Base-by-base conservation (phyloP, 2,329 filamentous ascomycete genomes). In the Fusarium agapanthi region DNA sequence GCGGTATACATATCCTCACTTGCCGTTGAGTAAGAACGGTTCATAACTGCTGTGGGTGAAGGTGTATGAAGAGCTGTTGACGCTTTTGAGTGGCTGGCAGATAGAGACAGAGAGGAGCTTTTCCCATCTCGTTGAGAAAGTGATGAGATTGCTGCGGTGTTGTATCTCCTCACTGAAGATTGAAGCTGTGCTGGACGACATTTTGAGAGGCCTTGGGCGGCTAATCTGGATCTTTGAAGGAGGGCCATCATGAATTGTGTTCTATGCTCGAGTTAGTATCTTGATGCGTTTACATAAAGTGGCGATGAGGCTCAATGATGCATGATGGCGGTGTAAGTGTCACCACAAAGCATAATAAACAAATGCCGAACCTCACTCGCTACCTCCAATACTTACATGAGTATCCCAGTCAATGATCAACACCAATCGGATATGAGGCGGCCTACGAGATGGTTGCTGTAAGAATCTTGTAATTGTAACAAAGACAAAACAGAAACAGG, bases 1-100 rank as follows among this genome's bases (percentile, higher is more conserved):
- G 93, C 89, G 14, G 93, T 95, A 79, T 95, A 92, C 84, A 86
- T 86, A 26, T 81, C 80, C 67, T 77, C 69, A 24, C 71, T 74
- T 24, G 77, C 76, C 10, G 74, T 77, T 6, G 76, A 76, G 28
- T 78, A 78, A 14, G 74, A 61, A 16, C 71, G 73, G 41, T 71
- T 56, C 50, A 71, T 62, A 5, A 74, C 32, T 58, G 50, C 64
- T 50, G 50, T 63, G 3, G 69, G 67, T 12, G 67, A 69, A 11
- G 70, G 50, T 7, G 44, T 61, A 26, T 60, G 51, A 26, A 72
- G 45, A 48, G 73, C 54, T n/a, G 65, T 61, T 48, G 61, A 56
- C 32, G 61, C 13, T 8, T 65, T 61, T 24, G 54, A 60, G n/a
- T 73, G 60, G 24, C 56, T 61, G 3, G 48, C 26, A 44, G 57